phyloP scores from a whole-genome alignment of 352 stramenopile genomes.

The Pythium aristosporum region DNA sequence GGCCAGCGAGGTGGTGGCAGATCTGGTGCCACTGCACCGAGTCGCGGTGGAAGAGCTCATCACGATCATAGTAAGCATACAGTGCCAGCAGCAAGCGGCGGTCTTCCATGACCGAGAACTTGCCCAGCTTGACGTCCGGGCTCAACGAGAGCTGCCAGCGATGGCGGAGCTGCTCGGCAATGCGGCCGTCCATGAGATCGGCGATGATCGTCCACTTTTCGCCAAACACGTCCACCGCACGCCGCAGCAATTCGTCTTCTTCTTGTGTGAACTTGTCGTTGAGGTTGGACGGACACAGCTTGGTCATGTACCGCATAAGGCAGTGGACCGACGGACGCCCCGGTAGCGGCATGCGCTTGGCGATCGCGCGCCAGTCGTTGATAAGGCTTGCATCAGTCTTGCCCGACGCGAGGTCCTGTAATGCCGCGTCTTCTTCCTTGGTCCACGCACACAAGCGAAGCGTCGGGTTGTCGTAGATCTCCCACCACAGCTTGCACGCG shows the following conservation, averaged over 20 bases:
- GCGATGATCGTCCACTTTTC: conserved; percentile 81
- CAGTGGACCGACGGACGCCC: conserved; percentile 29
- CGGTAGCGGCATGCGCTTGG: conserved; percentile 24
- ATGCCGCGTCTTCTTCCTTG: conserved; percentile 27
- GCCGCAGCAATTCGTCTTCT: conserved; percentile 28
- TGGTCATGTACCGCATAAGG: conserved; percentile 33
- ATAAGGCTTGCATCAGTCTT: conserved; percentile 11
- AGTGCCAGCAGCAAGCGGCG: conserved; percentile 60
- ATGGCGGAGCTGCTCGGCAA: conserved; percentile 74
- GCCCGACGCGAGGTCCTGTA: conserved; percentile 25
- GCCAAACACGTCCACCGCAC: conserved; percentile 55
- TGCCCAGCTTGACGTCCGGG: conserved; percentile 60
- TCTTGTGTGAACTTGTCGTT: conserved; percentile 32
- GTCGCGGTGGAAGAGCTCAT: conserved; percentile 46
- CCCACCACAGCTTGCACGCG: conserved; percentile 72
- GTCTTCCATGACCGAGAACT: conserved; percentile 75
- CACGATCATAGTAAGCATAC: conserved; percentile 46
- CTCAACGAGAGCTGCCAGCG: conserved; percentile 71
- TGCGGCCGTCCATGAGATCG: conserved; percentile 67
- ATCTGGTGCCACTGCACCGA: conserved; percentile 61
- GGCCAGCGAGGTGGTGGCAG: conserved; percentile 55
- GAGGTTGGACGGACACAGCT: conserved; percentile 26
- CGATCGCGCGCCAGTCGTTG: conserved; percentile 30
- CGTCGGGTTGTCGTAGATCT: conserved; percentile 60
- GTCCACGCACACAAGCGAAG: conserved; percentile 35